Base-by-base conservation (phyloP, 495 filamentous ascomycete genomes). In the Penicillium ochrochloron region DNA sequence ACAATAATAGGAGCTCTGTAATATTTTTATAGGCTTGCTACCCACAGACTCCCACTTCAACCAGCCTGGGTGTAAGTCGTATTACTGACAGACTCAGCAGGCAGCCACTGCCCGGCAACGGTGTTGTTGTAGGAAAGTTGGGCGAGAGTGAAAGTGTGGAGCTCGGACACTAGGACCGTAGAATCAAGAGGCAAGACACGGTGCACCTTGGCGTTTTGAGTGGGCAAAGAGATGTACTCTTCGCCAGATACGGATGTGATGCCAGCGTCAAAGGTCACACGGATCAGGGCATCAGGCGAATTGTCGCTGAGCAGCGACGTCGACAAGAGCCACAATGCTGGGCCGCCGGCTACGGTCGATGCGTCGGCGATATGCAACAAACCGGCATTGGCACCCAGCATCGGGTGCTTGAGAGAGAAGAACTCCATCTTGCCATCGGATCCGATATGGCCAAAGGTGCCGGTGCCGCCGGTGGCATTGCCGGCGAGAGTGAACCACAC, bases 371-470 rank as follows among this genome's bases (percentile, higher is more conserved):
- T 59, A 25, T 70, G 67, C 39, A 70, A 53, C 1, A 70, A 33
- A 53, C 64, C 67, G n/a, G 64, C 61, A 8, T 65, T 65, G 33
- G 41, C 17, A 7, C 63, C 63, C 31, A 65, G 63, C 63, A 65
- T 19, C 10, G 57, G 63, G 58, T 65, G 63, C 63, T 65, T 29
- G 21, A 65, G 58, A 17, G 44, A 44, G 51, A 65, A 66, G 58
- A 70, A 70, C 42, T 66, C 29, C 57, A 70, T 62, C 64, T 66
- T 19, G 51, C 67, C 67, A 10, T 50, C 11, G 42, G 64, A 27
- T 53, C 64, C 67, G 61, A 70, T 70, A 21, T 70, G 67, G 42
- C 67, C 67, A 50, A 70, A 70, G n/a, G 67, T 70, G 27, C 67
- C 67, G n/a, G 67, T 70, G 51, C 67, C 67, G 8, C 67, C 67